Evolutionary conservation across 2,329 filamentous ascomycete genomes (phyloP).

Genomic region (Albophoma yamanashiensis): DNA sequence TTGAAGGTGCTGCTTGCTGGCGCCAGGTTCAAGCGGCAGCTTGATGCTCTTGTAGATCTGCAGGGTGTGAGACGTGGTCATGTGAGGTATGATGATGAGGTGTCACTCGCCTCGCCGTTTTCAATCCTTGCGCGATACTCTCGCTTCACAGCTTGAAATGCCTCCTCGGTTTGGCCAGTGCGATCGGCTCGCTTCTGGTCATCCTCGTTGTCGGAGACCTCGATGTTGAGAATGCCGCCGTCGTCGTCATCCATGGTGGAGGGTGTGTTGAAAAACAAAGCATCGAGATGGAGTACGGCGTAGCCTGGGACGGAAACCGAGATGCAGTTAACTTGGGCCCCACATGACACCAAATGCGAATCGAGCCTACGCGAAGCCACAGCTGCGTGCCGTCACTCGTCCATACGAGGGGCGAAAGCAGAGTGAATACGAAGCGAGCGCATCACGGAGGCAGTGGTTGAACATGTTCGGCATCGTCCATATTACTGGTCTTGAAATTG

Average conservation of each 20-base stretch:
- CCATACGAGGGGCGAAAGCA: neutral
- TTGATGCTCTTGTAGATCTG: conserved; percentile 33
- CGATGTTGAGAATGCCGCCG: conserved; percentile 17
- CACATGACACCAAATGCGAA: neutral
- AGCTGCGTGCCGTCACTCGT: neutral
- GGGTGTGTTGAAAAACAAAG: neutral
- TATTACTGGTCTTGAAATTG: no score
- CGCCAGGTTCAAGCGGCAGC: conserved; percentile 25
- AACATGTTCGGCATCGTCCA: neutral
- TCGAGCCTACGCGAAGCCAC: no score
- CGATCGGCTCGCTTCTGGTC: conserved; percentile 14
- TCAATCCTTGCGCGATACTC: conserved; percentile 38
- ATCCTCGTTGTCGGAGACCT: conserved; percentile 20
- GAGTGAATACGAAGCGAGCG: neutral
- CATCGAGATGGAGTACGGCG: neutral
- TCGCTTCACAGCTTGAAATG: conserved; percentile 34
- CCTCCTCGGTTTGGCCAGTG: conserved; percentile 36
- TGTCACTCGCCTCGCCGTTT: conserved; percentile 38
- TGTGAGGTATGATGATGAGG: neutral
- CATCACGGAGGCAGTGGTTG: neutral
- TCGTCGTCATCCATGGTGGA: conserved; percentile 17
- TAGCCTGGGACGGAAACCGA: neutral
- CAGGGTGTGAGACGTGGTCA: neutral
- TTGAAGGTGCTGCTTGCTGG: conserved; percentile 37
- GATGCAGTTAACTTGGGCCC: neutral